Evolutionary conservation across 805 yeast species (phyloP), one percentile per base, ranked within the genome.

Genomic region (Alloascoidea hylecoeti): DNA sequence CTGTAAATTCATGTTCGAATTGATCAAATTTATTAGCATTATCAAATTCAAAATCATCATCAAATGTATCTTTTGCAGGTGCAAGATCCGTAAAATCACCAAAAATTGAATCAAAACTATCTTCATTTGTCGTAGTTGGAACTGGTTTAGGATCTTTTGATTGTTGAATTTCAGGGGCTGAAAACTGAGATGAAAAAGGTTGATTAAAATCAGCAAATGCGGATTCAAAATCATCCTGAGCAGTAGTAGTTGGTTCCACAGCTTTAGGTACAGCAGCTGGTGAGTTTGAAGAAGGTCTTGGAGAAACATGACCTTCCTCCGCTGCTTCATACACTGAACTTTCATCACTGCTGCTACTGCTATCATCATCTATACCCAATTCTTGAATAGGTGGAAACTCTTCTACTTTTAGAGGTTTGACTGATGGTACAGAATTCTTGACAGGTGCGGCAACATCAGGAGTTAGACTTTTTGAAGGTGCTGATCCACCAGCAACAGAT

Each of bases 351-450:
- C 18, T 33, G 35, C 35, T 33, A n/a, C n/a, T 14, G n/a, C n/a
- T n/a, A 14, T n/a, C 13, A n/a, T 33, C 18, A 33, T 15, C n/a
- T 14, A 23, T 23, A 9, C 72, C 69, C 19, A 73, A 51, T 45
- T 77, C 78, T 44, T 63, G 56, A 34, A 76, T 70, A 18, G 83
- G 78, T 6, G 82, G 81, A 46, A 76, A 75, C 44, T 75, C 82
- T 12, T 63, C 66, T 36, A 57, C 63, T 16, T 40, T 48, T 18
- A 42, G 9, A 9, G 9, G 9, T n/a, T n/a, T 23, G 9, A n/a
- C n/a, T 23, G n/a, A n/a, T 23, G 9, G 13, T 23, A 9, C 13
- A 9, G 9, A n/a, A n/a, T n/a, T 23, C 30, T 23, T 23, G 30
- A n/a, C n/a, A n/a, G n/a, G n/a, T n/a, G n/a, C n/a, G n/a, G n/a